Conservation (phyloP, 192 early-diverging fungal species). For the Oehlia diaphana region DNA sequence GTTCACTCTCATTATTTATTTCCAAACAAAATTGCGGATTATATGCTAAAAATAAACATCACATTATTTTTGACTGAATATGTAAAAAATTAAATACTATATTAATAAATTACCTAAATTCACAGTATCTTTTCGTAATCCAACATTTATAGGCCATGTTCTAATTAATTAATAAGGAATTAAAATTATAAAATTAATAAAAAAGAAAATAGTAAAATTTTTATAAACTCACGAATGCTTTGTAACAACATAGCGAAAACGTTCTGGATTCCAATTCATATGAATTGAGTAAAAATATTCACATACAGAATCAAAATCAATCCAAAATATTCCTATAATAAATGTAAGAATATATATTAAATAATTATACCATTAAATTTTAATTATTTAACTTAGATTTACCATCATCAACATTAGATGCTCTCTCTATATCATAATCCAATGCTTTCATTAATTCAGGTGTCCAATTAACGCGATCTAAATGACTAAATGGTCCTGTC, state of each 20-base stretch:
- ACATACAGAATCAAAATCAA: conserved; percentile 82
- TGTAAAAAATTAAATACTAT: background rate
- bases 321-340: conserved; percentile 74
- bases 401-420: conserved; percentile 74
- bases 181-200: background rate
- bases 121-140: conserved; percentile 32
- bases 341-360: background rate
- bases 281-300: conserved; percentile 83
- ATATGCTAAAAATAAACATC: conserved; percentile 44
- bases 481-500: conserved; percentile 74
- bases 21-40: conserved; percentile 83
- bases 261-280: conserved; percentile 85
- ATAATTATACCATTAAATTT: background rate
- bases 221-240: conserved; percentile 68
- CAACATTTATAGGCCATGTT: conserved; percentile 34
- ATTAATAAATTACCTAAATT: conserved; percentile 35
- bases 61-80: background rate
- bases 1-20: conserved; percentile 52
- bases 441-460: conserved; percentile 61
- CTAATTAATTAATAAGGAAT: conserved; percentile 9
- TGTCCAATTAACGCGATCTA: conserved; percentile 70
- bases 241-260: conserved; percentile 66
- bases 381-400: conserved; percentile 13
- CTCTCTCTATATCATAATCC: conserved; percentile 69
- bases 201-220: background rate